phyloP scores from a whole-genome alignment of 2,329 filamentous ascomycete genomes.

The Ceratocystis smalleyi region DNA sequence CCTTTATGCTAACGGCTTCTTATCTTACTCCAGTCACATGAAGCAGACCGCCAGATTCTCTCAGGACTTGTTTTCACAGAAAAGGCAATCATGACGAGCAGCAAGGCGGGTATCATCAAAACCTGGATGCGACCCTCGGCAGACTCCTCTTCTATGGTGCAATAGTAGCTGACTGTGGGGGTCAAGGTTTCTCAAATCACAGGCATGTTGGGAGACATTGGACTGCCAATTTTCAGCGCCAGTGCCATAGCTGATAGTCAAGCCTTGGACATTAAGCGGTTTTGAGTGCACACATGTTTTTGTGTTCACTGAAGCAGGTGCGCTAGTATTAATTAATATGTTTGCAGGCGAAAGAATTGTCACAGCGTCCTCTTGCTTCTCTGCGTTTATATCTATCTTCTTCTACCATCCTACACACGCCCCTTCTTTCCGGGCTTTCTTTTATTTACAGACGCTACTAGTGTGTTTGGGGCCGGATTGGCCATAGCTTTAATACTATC shows the following conservation, averaged over 20 bases:
- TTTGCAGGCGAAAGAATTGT: neutral
- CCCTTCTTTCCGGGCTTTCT: too few relatives aligned
- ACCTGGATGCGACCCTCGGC: conserved; percentile 52
- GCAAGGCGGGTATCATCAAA: conserved; percentile 65
- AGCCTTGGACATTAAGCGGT: neutral
- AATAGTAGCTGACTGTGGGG: neutral
- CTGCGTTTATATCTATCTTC: neutral
- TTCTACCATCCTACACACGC: neutral
- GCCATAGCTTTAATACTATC: neutral
- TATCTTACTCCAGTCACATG: conserved; percentile 34
- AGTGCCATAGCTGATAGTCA: neutral
- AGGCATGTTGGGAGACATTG: neutral
- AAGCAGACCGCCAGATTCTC: conserved; percentile 11
- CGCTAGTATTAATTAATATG: neutral
- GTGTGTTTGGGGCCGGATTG: neutral
- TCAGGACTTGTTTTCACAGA: conserved; percentile 51
- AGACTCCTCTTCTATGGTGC: conserved; percentile 11
- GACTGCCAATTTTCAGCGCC: neutral
- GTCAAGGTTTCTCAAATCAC: neutral
- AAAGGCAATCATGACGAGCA: conserved; percentile 82
- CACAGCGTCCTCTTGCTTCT: neutral
- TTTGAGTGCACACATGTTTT: neutral
- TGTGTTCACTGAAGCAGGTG: neutral
- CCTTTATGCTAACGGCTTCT: neutral
- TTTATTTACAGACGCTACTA: neutral